Evolutionary conservation across 176 grass and related monocot genomes (phyloP).

Genomic region (Musa schizocarpa): DNA sequence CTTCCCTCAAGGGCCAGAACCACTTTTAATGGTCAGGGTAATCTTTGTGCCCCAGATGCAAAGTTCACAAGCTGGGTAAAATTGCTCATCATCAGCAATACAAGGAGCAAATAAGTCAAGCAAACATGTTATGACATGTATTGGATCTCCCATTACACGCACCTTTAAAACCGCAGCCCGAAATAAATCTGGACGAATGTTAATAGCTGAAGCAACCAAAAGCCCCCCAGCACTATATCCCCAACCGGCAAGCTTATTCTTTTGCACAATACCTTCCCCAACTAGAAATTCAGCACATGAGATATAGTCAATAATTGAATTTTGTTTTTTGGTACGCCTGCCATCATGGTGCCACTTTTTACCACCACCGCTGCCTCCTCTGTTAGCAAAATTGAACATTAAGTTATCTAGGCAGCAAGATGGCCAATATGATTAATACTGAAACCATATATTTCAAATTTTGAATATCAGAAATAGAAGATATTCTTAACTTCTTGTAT

Average conservation of each 20-base stretch:
- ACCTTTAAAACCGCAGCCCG: conserved; percentile 81
- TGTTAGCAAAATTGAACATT: conserved; percentile 30
- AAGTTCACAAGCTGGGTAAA: neutral
- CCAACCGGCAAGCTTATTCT: conserved; percentile 85
- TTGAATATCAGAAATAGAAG: neutral
- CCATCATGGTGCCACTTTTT: conserved; percentile 90
- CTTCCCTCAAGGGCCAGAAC: no score
- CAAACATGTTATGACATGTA: neutral
- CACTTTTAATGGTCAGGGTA: neutral
- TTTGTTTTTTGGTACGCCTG: conserved; percentile 48
- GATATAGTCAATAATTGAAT: conserved; percentile 87
- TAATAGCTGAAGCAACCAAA: conserved; percentile 87
- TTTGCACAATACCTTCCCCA: conserved; percentile 71
- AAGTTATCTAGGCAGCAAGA: neutral
- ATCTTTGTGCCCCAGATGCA: neutral
- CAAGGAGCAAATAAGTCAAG: neutral
- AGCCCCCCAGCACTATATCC: conserved; percentile 91
- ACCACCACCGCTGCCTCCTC: conserved; percentile 72
- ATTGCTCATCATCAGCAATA: neutral
- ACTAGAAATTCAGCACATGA: conserved; percentile 89
- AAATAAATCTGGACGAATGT: conserved; percentile 74
- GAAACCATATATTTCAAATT: neutral
- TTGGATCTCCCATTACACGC: conserved; percentile 1
- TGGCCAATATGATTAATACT: conserved; percentile 15
- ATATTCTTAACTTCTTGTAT: neutral